phyloP scores from a whole-genome alignment of 164 flowering plant genomes.

The Vitis labrusca region DNA sequence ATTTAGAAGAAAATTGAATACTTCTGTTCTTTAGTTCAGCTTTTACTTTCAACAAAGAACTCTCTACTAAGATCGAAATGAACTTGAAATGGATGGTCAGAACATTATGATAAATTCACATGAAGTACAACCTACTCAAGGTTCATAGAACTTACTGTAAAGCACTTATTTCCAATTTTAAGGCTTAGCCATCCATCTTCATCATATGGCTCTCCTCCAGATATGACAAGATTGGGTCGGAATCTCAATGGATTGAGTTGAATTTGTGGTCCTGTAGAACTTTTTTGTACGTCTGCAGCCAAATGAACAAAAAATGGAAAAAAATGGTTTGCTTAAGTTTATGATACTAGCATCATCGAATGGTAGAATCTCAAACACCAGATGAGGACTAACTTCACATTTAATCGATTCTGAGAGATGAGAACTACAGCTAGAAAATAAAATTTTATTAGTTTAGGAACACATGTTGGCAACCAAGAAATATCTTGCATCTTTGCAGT shows the following conservation, averaged over 20 bases:
- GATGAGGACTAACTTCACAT: background rate
- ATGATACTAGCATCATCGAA: background rate
- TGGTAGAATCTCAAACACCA: background rate
- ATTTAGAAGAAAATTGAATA: too few relatives aligned
- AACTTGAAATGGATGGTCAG: too few relatives aligned
- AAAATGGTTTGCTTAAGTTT: background rate
- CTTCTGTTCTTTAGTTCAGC: too few relatives aligned
- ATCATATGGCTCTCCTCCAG: conserved; percentile 76
- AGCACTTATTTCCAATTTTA: conserved; percentile 54
- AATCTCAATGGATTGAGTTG: conserved; percentile 71
- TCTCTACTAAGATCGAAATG: too few relatives aligned
- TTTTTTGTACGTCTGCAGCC: conserved; percentile 34
- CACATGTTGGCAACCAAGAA: too few relatives aligned
- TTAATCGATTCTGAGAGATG: background rate
- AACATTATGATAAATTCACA: background rate
- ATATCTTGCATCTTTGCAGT: too few relatives aligned
- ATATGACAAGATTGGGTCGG: conserved; percentile 81
- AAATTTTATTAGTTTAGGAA: too few relatives aligned
- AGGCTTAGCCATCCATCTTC: conserved; percentile 84
- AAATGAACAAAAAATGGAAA: background rate
- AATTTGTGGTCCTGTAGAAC: conserved; percentile 19
- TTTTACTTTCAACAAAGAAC: too few relatives aligned
- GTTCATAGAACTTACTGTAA: conserved; percentile 50
- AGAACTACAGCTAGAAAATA: too few relatives aligned
- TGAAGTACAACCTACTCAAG: background rate